phyloP scores from a whole-genome alignment of 345 rosid genomes.

The Streptanthus diversifolius region DNA sequence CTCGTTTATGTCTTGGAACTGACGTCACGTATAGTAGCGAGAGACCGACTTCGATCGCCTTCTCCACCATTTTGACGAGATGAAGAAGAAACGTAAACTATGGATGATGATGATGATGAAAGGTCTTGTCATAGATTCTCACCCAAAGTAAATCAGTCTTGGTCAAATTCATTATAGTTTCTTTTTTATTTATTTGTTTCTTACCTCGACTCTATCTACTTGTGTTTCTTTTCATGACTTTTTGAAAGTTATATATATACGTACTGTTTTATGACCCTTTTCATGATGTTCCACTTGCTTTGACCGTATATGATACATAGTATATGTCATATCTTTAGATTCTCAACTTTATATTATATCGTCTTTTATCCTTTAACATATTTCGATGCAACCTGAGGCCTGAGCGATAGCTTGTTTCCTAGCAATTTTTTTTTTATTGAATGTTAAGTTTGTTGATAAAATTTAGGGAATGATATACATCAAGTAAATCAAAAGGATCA shows the following conservation, averaged over 20 bases:
- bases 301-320: constrained; percentile 9
- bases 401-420: not conserved
- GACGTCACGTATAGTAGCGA: constrained; percentile 53
- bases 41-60: constrained; percentile 7
- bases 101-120: constrained; percentile 17
- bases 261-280: constrained; percentile 23
- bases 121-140: constrained; percentile 13
- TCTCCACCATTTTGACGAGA: constrained; percentile 33
- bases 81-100: constrained; percentile 17
- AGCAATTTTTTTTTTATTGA: not conserved
- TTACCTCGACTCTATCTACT: constrained; percentile 27
- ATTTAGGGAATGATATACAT: too few species aligned
- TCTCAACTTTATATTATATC: not conserved
- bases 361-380: constrained; percentile 6
- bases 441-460: too few species aligned
- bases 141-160: constrained; percentile 27
- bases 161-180: constrained; percentile 31
- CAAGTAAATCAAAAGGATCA: too few species aligned
- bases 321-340: not conserved
- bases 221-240: constrained; percentile 32
- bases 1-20: constrained; percentile 88
- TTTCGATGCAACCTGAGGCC: constrained; percentile 19
- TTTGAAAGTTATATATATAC: constrained; percentile 29
- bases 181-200: not conserved
- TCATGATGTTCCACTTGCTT: constrained; percentile 28